Base-by-base conservation (phyloP, 306 rosid genomes). In the Vigna reflexopilosa region DNA sequence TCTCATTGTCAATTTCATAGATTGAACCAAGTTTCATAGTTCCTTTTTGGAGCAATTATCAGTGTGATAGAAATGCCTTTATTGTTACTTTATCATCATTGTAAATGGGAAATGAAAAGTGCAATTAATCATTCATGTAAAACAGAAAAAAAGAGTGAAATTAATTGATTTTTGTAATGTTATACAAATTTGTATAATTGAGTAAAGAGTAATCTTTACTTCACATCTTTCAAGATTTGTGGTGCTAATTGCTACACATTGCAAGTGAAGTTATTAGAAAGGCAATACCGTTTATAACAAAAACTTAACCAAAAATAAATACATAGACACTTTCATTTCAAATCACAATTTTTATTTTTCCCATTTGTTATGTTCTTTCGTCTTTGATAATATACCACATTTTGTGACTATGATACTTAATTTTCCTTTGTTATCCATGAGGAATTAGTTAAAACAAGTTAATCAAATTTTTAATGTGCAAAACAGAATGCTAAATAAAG, bases 81-180 rank as follows among this genome's bases (percentile, higher is more conserved):
- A 42, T 7, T n/a, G 22, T 50, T 30, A 42, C 11, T 42, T 40
- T 19, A 66, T 67, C 70, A 40, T n/a, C 19, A n/a, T 38, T n/a
- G 70, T n/a, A 36, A 22, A 64, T 34, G 70, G 67, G 38, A 16
- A 64, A 64, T 36, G 47, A 16, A 9, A 64, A 64, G 70, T 34
- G 70, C 49, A 63, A 34, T 3, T 47, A 63, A 63, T 9, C 48
- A 63, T 2, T 63, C 68, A 34, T 9, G 9, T 8, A 63, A 16
- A 34, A 61, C 2, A 30, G 42, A 62, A 62, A 20, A 62, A 62
- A 5, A 7, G 32, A 15, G 13, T 62, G 67, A 30, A 16, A 34
- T 32, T 28, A 45, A 69, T 69, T 30, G 44, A 10, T 50, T 70
- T 30, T 70, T 70, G 17, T 34, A 51, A 13, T 28, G 58, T 32